phyloP scores from a whole-genome alignment of 2,329 filamentous ascomycete species.

The Aurifilum marmelostoma region DNA sequence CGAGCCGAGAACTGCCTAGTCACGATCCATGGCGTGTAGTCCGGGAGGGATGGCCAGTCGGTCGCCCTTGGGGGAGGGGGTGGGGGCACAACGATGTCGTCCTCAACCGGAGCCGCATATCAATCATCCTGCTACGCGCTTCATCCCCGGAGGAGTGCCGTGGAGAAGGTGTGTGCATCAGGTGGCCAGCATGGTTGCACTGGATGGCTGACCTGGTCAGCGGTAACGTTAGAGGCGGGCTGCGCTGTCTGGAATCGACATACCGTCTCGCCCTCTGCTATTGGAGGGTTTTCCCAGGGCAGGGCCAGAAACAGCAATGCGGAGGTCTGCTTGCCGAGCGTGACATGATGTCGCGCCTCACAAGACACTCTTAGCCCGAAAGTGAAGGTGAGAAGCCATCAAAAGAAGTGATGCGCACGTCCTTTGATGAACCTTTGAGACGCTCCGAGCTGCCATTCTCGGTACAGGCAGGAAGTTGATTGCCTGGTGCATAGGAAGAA shows the following conservation, averaged over 20 bases:
- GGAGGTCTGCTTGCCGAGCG: constrained; percentile 20
- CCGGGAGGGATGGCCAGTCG: neutral
- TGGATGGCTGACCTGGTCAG: neutral
- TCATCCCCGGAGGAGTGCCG: neutral
- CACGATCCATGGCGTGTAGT: constrained; percentile 1
- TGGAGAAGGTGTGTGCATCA: neutral
- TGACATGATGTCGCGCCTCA: constrained; percentile 5
- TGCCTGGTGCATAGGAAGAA: neutral
- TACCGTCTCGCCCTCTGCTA: neutral
- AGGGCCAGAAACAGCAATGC: constrained; percentile 17
- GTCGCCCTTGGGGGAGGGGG: neutral
- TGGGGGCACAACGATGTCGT: neutral
- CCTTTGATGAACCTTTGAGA: neutral
- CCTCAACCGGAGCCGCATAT: neutral
- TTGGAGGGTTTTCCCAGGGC: constrained; percentile 22
- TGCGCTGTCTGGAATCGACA: neutral
- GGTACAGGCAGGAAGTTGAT: neutral
- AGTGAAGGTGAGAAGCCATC: neutral
- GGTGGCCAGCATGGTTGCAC: neutral
- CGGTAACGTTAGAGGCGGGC: neutral
- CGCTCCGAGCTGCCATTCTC: constrained; percentile 21
- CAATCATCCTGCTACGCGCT: neutral
- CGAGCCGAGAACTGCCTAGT: neutral
- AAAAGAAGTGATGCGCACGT: neutral
- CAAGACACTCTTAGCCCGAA: neutral